A percentile compares a stretch with the other conserved stretches of the same genome.
phyloP scores from a whole-genome alignment of 148 eudicot species.

The Heliamphora exappendiculata region DNA sequence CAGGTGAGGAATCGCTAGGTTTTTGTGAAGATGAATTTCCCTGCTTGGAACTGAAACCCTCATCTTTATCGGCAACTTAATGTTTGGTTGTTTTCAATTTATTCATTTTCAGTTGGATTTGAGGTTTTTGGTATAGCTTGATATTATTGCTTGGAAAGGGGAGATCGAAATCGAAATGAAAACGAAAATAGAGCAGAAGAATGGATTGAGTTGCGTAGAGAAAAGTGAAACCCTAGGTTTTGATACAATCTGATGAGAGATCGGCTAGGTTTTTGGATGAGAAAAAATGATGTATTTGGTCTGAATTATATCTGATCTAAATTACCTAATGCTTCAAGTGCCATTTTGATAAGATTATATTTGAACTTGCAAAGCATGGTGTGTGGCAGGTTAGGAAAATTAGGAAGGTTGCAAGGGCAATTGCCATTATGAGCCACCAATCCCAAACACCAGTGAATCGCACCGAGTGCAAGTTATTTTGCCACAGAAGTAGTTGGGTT shows the following conservation, averaged over 20 bases:
- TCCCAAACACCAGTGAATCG: constrained; percentile 80
- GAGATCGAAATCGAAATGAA: constrained; percentile 10
- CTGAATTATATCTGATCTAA: neutral
- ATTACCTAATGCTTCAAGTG: neutral
- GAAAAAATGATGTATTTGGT: neutral
- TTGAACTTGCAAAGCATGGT: constrained; percentile 5
- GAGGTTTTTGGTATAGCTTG: no score
- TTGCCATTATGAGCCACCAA: constrained; percentile 94
- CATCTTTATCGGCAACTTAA: no score
- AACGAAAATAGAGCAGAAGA: no score
- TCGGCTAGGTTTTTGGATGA: neutral
- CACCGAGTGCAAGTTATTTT: constrained; percentile 88
- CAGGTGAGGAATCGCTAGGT: no score
- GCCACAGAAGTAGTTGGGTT: constrained; percentile 93
- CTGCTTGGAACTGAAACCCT: no score
- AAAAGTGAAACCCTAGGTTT: constrained; percentile 15
- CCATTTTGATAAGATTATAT: neutral
- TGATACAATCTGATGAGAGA: neutral
- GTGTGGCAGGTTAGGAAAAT: constrained; percentile 72
- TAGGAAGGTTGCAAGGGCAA: constrained; percentile 94
- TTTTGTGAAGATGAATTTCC: no score
- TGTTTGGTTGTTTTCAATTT: no score
- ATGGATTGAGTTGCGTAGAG: neutral
- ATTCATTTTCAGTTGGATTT: no score
- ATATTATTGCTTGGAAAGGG: no score